Base-by-base conservation (phyloP, 78 protist species). In the Polysphondylium violaceum region DNA sequence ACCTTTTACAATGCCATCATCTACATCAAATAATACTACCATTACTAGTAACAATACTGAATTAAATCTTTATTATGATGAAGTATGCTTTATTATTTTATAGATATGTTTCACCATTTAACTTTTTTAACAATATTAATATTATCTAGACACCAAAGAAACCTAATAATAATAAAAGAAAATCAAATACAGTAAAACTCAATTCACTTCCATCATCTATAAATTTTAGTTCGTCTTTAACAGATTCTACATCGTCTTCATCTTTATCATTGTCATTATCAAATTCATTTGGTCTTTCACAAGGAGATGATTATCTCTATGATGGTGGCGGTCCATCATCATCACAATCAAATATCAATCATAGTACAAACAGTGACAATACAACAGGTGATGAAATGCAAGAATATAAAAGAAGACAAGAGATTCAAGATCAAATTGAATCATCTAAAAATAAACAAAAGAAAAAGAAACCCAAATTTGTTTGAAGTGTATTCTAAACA, bases 141-240 rank as follows among this genome's bases (percentile, higher is more conserved):
- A n/a, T n/a, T n/a, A n/a, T n/a, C n/a, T n/a, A n/a, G n/a, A 65
- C 73, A 38, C 73, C 73, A 38, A 65, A 65, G 40, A 65, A 65
- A 23, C 33, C 33, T 38, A 38, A 65, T 38, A 38, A 38, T 19
- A 61, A 61, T 29, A 63, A 63, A 19, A 59, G 35, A 65, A 23
- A 38, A 65, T 51, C 17, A 65, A 65, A 36, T 31, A 27, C 29
- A 65, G 73, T 65, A 65, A 47, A 7, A 7, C 53, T 14, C 11
- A 44, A 65, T 38, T 65, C 31, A 38, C 44, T n/a, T n/a, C n/a
- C n/a, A n/a, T n/a, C n/a, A n/a, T n/a, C n/a, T n/a, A n/a, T n/a
- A n/a, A n/a, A n/a, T n/a, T n/a, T n/a, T n/a, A n/a, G n/a, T n/a
- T n/a, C n/a, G n/a, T n/a, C n/a, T n/a, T n/a, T n/a, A n/a, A n/a